Evolutionary conservation across 1,284 basidiomycete genomes (phyloP), one percentile per base, ranked within the genome.

Genomic region (Schizophyllum amplum): DNA sequence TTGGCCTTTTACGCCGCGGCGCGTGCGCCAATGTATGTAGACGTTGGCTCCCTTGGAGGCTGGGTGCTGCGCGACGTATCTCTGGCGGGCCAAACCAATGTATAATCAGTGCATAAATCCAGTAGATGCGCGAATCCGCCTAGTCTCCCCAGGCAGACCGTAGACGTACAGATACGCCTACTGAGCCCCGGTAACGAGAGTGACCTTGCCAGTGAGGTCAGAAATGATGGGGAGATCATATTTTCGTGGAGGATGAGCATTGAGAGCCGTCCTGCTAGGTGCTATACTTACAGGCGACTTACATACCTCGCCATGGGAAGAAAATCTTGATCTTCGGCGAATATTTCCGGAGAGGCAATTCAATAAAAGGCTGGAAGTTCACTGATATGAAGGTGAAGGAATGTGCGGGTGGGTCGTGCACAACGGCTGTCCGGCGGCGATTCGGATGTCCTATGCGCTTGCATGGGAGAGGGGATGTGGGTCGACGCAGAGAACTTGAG

Each of bases 11-110:
- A n/a, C n/a, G n/a, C 1, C 22, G 5, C 11, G n/a, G 9, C 24
- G 7, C 26, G 23, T 20, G 24, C 15, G 13, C 27, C 24, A 4
- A n/a, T n/a, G n/a, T n/a, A 9, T 22, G 17, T 47, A 7, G 47
- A 59, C 64, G 61, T 64, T 65, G 24, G 62, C 64, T 1, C 64
- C 64, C 46, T 60, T 60, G 2, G 58, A 60, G 4, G 57, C 60
- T 20, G 61, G 62, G 54, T 59, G 56, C 51, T 61, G 60, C 21
- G 59, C 53, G 7, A 60, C 60, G 6, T 48, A 55, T 60, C 13
- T 17, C 33, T 4, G 33, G 33, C 13, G 33, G 17, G 33, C 33
- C 17, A 13, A n/a, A n/a, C 5, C 27, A 13, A 33, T 5, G 27
- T n/a, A n/a, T n/a, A 13, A 33, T 33, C 6, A 5, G 27, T 33